Base-by-base conservation (phyloP, 257 asterid species). In the Verbena officinalis region DNA sequence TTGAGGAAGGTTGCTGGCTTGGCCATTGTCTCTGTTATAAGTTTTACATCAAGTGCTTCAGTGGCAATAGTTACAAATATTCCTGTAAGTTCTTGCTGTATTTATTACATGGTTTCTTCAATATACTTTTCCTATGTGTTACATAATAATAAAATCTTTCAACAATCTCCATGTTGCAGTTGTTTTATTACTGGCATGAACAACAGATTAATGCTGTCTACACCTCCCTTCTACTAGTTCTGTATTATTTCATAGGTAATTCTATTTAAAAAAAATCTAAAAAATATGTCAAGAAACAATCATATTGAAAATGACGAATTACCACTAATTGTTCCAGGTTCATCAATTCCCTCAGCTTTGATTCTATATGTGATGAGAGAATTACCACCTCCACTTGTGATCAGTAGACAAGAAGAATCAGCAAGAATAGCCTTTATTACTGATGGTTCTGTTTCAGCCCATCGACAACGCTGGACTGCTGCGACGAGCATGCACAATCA, bases 1-100 rank as follows among this genome's bases (percentile, higher is more conserved):
- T 86, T 69, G 82, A 72, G 95, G 95, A 93, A 93, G 96, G 96
- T 93, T 67, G 88, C 96, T 42, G 88, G 97, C 27, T 71, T 93
- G 90, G 96, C 96, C 53, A 74, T 79, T 73, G 97, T 90, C 31
- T 90, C 90, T 45, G 84, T 93, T n/a, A n/a, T 88, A 59, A 76
- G 97, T 75, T 93, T 90, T 74, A 80, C 95, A 43, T 78, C 89
- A 55, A 88, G 91, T 84, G 95, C 97, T 27, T 31, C 73, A 13
- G 73, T 90, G 42, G 93, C 95, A 36, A 72, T 93, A 45, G 71
- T 76, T 56, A 84, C 97, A 27, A 76, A 87, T 53, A 84, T 85
- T 63, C 96, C 98, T 11, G 98, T 92, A 85, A 64, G 91, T 80
- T 62, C 58, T 72, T 59, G 51, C 48, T 48, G 54, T 17, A 68